Evolutionary conservation across 2,329 filamentous ascomycete species (phyloP).

Genomic region (Aureobasidium sp.): DNA sequence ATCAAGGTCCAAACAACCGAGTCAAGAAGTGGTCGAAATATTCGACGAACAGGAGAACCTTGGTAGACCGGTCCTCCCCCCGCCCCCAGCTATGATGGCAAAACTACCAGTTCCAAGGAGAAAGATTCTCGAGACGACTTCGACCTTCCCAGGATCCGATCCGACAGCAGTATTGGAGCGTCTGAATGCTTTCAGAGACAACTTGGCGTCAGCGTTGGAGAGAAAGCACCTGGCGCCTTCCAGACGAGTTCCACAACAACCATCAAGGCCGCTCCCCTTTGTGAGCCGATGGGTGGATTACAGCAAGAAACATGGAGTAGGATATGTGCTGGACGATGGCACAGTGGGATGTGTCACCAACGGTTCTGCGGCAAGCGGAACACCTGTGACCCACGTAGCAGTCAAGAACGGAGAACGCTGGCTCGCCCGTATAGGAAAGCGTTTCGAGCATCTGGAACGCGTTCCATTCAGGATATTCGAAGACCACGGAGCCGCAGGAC

Average conservation of each 20-base stretch:
- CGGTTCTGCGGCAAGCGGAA: slow-evolving; percentile 30
- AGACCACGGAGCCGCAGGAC: slow-evolving; percentile 55
- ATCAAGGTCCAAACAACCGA: slow-evolving; percentile 15
- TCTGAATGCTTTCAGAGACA: slow-evolving; percentile 37
- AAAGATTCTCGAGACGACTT: slow-evolving; percentile 16
- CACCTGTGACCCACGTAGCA: slow-evolving; percentile 63
- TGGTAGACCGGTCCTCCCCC: slow-evolving; percentile 20
- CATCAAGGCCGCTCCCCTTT: slow-evolving; percentile 39
- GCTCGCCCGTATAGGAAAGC: slow-evolving; percentile 41
- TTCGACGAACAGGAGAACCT: slow-evolving; percentile 23
- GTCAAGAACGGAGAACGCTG: slow-evolving; percentile 64
- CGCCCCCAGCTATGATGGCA: slow-evolving; percentile 22
- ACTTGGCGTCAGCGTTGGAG: slow-evolving; percentile 36
- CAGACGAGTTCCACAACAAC: slow-evolving; percentile 19
- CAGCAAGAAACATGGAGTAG: slow-evolving; percentile 76
- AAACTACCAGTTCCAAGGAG: slow-evolving; percentile 22
- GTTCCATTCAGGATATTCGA: slow-evolving; percentile 62
- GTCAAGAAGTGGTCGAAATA: slow-evolving; percentile 27
- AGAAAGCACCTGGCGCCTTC: slow-evolving; percentile 32
- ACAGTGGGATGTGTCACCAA: slow-evolving; percentile 60
- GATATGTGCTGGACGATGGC: slow-evolving; percentile 74
- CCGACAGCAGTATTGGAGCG: slow-evolving; percentile 37
- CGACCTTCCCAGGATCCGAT: slow-evolving; percentile 31
- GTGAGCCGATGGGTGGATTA: slow-evolving; percentile 79
- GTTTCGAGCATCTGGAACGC: slow-evolving; percentile 48